Evolutionary conservation across 345 rosid species (phyloP).

Genomic region (Brassica incana): DNA sequence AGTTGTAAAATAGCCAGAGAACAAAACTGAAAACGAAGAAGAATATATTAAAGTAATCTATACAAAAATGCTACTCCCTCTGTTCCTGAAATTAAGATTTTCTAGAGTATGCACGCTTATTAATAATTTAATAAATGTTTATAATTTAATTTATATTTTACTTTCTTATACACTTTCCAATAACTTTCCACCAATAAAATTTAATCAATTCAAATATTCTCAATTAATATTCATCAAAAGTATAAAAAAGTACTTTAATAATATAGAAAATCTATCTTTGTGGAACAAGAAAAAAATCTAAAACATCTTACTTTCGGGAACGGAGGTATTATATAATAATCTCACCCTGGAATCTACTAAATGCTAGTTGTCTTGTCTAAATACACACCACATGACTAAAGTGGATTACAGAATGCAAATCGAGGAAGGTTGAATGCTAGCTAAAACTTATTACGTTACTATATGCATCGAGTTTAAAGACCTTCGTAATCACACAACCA

Average conservation of each 20-base stretch:
- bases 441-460: slow-evolving; percentile 28
- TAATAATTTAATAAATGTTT: too few relatives aligned
- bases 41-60: background rate
- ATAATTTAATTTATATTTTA: too few relatives aligned
- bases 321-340: background rate
- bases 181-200: too few relatives aligned
- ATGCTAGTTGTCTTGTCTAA: slow-evolving; percentile 34
- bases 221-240: too few relatives aligned
- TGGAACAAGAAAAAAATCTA: too few relatives aligned
- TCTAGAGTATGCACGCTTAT: too few relatives aligned
- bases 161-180: too few relatives aligned
- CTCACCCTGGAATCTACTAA: slow-evolving; percentile 15
- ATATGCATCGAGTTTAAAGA: slow-evolving; percentile 9
- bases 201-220: too few relatives aligned
- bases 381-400: slow-evolving; percentile 31
- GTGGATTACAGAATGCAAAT: slow-evolving; percentile 39
- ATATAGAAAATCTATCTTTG: too few relatives aligned
- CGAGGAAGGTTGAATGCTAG: slow-evolving; percentile 10
- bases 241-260: too few relatives aligned
- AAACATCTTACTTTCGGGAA: too few relatives aligned
- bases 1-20: background rate
- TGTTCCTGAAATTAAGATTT: too few relatives aligned
- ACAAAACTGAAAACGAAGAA: background rate
- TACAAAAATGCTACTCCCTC: background rate
- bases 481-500: slow-evolving; percentile 19